Percentiles rank a stretch among this genome's conserved stretches.
phyloP scores from a whole-genome alignment of 2,329 filamentous ascomycete species.

The Hypocrella siamensis region DNA sequence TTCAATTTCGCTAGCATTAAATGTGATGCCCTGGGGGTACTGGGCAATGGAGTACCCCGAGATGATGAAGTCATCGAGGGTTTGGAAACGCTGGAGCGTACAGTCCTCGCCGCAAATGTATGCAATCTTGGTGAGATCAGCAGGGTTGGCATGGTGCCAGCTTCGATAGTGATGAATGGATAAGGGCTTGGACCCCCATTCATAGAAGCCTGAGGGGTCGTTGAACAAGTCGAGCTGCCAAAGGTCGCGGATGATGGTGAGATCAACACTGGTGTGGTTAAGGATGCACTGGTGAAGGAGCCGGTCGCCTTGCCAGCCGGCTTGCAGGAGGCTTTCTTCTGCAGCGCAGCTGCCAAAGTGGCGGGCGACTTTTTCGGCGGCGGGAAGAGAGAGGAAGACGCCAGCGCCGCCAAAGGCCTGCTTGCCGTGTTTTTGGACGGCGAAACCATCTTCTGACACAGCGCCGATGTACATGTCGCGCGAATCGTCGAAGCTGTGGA shows the following conservation, averaged over 20 bases:
- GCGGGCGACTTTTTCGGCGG: constrained; percentile 26
- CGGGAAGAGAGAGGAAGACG: constrained; percentile 39
- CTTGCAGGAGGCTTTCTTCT: constrained; percentile 7
- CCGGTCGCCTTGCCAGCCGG: constrained; percentile 3
- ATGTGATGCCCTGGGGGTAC: constrained; percentile 33
- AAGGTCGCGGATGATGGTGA: constrained; percentile 38
- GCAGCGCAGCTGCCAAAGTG: constrained; percentile 28
- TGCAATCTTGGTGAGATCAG: constrained; percentile 38
- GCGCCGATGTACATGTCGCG: constrained; percentile 42
- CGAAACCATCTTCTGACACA: constrained; percentile 43
- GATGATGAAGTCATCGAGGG: constrained; percentile 35
- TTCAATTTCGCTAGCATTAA: constrained; percentile 32
- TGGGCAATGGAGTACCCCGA: constrained; percentile 43
- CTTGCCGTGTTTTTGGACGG: constrained; percentile 41
- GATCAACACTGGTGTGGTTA: constrained; percentile 38
- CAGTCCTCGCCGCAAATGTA: constrained; percentile 32
- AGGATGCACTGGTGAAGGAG: constrained; percentile 31
- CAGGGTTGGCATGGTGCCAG: constrained; percentile 38
- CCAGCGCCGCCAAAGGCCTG: constrained; percentile 49
- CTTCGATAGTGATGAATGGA: constrained; percentile 49
- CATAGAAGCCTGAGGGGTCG: constrained; percentile 47
- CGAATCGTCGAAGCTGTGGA: constrained; percentile 33
- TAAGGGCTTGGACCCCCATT: constrained; percentile 40
- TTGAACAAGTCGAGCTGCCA: constrained; percentile 45
- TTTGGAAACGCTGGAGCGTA: constrained; percentile 40